These are phyloP conservation scores for Daldinia concentrica DNA, from an alignment of 495 filamentous ascomycete species.

Conservation along the genomic window DNA sequence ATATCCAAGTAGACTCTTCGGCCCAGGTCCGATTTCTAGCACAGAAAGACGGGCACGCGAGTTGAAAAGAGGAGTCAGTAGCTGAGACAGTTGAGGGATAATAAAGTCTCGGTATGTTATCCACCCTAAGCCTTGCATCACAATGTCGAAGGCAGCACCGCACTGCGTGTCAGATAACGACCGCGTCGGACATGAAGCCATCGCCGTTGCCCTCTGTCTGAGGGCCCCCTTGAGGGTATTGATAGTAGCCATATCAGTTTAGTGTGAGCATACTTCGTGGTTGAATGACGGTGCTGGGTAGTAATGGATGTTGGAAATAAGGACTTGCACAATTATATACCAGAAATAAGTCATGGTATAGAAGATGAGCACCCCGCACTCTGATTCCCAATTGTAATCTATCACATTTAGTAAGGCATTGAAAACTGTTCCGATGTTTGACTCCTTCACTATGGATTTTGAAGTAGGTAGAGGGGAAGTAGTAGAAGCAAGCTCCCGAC, in stretches of 20 bases:
- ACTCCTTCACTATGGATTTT: neutral
- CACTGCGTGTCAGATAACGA: constrained; percentile 65
- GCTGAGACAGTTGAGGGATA: constrained; percentile 62
- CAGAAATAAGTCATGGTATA: neutral
- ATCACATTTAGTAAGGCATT: neutral
- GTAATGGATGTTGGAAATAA: too few relatives aligned
- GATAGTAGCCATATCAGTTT: constrained; percentile 61
- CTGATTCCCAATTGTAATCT: neutral
- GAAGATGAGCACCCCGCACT: neutral
- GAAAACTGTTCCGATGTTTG: neutral
- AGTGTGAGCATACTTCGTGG: neutral
- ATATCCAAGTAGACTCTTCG: constrained; percentile 63
- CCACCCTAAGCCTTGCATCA: constrained; percentile 56
- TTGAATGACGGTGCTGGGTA: neutral
- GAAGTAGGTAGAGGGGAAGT: too few relatives aligned
- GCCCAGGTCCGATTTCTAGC: constrained; percentile 70
- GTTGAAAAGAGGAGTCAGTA: constrained; percentile 60
- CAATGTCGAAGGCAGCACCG: constrained; percentile 62
- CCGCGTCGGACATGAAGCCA: constrained; percentile 45
- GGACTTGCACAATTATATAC: neutral
- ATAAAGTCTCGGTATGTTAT: constrained; percentile 65
- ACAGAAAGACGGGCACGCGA: constrained; percentile 60
- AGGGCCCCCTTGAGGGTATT: constrained; percentile 61
- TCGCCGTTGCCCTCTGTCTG: constrained; percentile 50
- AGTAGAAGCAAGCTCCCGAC: neutral